Conservation (phyloP, 1,139 yeast genomes). For the Yamadazyma triangularis region DNA sequence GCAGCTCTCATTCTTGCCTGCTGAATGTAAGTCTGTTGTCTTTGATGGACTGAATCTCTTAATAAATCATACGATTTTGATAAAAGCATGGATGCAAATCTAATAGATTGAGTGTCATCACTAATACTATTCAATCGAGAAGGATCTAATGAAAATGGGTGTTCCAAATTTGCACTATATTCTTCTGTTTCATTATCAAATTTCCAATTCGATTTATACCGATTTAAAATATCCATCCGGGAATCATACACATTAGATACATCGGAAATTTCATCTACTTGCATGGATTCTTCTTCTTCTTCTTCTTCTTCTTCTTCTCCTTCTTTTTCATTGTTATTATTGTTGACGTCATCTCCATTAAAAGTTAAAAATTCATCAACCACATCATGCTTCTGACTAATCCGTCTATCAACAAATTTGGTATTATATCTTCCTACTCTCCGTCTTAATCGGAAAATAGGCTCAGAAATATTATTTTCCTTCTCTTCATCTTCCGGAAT, state of each 20-base stretch:
- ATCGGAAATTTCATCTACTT: no score
- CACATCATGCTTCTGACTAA: slow-evolving; percentile 27
- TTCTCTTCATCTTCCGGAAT: slow-evolving; percentile 7
- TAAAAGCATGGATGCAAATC: slow-evolving; percentile 88
- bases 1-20: slow-evolving; percentile 45
- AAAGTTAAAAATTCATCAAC: slow-evolving; percentile 34
- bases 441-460: slow-evolving; percentile 63
- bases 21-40: slow-evolving; percentile 39
- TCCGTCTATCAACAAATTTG: slow-evolving; percentile 67
- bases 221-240: slow-evolving; percentile 43
- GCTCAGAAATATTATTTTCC: slow-evolving; percentile 38
- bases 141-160: slow-evolving; percentile 62
- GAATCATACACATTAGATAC: slow-evolving; percentile 51
- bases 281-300: slow-evolving; percentile 3
- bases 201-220: slow-evolving; percentile 70
- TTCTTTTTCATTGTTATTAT: slow-evolving; percentile 6
- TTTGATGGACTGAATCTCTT: slow-evolving; percentile 48
- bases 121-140: slow-evolving; percentile 74
- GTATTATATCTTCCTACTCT: slow-evolving; percentile 74
- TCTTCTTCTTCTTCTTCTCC: slow-evolving; percentile 1
- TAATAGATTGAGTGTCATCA: slow-evolving; percentile 80
- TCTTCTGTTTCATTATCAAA: slow-evolving; percentile 64
- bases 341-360: slow-evolving; percentile 21
- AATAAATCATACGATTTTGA: slow-evolving; percentile 78
- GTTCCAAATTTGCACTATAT: slow-evolving; percentile 41